These are phyloP conservation scores for Arabidopsis lyrata DNA, from an alignment of 441 rosid species.

Conservation along the genomic window DNA sequence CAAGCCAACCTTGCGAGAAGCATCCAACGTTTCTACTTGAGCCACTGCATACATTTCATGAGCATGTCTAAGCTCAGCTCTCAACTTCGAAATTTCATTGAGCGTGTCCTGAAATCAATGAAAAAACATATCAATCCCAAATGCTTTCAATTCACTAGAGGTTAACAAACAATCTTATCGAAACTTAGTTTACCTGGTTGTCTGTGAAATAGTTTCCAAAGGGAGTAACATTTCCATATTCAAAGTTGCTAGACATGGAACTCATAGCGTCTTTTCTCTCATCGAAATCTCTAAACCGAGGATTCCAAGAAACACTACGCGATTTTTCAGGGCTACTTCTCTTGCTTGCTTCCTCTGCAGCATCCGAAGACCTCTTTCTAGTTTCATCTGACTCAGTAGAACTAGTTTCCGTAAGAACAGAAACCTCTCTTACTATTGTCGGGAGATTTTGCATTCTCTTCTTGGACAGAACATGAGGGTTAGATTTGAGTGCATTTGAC, in stretches of 20 bases:
- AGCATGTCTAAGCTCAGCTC: constrained; percentile 80
- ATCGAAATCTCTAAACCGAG: constrained; percentile 41
- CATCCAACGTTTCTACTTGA: constrained; percentile 76
- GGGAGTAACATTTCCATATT: constrained; percentile 44
- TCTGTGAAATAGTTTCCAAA: constrained; percentile 51
- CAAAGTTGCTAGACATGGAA: constrained; percentile 48
- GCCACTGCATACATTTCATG: constrained; percentile 78
- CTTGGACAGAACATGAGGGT: constrained; percentile 21
- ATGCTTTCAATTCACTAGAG: neutral
- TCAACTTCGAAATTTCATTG: constrained; percentile 65
- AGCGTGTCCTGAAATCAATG: constrained; percentile 49
- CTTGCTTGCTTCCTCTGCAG: constrained; percentile 47
- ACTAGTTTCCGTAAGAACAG: constrained; percentile 28
- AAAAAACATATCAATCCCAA: constrained; percentile 16
- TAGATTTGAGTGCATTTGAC: constrained; percentile 32
- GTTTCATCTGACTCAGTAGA: constrained; percentile 36
- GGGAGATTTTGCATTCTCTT: constrained; percentile 37
- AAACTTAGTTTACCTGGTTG: constrained; percentile 49
- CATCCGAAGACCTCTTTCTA: constrained; percentile 35
- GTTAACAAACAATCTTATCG: neutral
- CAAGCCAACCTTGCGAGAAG: constrained; percentile 72
- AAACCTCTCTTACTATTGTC: constrained; percentile 26
- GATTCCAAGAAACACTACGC: constrained; percentile 23
- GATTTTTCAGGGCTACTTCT: constrained; percentile 34
- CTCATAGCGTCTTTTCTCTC: constrained; percentile 43